Evolutionary conservation across 1,284 basidiomycete genomes (phyloP).

Genomic region (Xerocomus amazonicus): DNA sequence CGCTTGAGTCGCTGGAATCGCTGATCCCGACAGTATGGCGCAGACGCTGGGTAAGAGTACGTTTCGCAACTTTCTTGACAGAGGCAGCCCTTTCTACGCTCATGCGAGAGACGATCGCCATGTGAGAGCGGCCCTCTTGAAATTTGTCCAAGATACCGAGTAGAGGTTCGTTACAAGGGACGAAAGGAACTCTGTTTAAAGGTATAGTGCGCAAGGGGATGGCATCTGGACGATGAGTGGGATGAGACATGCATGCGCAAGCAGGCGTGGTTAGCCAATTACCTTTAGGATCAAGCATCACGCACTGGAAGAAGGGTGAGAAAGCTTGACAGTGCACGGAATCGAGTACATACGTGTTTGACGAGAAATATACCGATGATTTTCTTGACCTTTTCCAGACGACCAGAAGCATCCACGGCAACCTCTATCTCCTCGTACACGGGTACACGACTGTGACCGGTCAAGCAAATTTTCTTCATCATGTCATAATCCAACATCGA

Average conservation of each 20-base stretch:
- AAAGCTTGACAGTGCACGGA: background rate
- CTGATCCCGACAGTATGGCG: slow-evolving; percentile 63
- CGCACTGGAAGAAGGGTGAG: slow-evolving; percentile 48
- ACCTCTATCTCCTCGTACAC: slow-evolving; percentile 43
- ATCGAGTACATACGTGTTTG: slow-evolving; percentile 35
- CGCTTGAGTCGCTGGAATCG: slow-evolving; percentile 50
- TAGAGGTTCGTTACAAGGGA: slow-evolving; percentile 82
- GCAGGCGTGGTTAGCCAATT: background rate
- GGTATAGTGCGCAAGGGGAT: slow-evolving; percentile 75
- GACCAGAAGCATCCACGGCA: slow-evolving; percentile 25
- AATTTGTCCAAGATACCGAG: slow-evolving; percentile 87
- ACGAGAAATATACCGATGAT: slow-evolving; percentile 53
- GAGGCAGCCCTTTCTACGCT: slow-evolving; percentile 49
- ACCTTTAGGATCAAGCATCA: slow-evolving; percentile 87
- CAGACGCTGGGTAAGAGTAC: slow-evolving; percentile 67
- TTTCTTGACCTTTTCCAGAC: slow-evolving; percentile 39
- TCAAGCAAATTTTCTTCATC: slow-evolving; percentile 44
- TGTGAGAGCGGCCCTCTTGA: slow-evolving; percentile 88
- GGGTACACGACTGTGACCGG: slow-evolving; percentile 52
- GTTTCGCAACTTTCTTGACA: slow-evolving; percentile 43
- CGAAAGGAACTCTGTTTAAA: slow-evolving; percentile 81
- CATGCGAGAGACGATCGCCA: slow-evolving; percentile 81
- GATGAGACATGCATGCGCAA: background rate
- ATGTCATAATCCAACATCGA: slow-evolving; percentile 52
- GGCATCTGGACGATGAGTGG: slow-evolving; percentile 49